Base-by-base conservation (phyloP, 2,329 filamentous ascomycete species). In the Teratosphaeria destructans region DNA sequence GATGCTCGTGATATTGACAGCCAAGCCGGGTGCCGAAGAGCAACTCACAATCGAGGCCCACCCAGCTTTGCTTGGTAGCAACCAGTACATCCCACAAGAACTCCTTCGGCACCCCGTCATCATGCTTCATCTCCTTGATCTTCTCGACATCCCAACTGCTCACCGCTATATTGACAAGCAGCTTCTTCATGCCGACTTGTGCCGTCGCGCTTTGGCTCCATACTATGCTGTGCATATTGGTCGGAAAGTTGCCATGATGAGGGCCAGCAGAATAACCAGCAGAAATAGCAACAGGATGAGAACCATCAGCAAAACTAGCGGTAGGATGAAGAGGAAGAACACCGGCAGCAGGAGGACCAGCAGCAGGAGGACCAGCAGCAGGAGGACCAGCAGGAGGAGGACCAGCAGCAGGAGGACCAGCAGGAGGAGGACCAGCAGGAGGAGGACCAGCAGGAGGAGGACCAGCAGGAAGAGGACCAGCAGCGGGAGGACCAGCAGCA, bases 1-100 rank as follows among this genome's bases (percentile, higher is more conserved):
- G 34, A 49, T 60, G 58, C 39, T 60, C 58, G 54, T 60, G 58
- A 35, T 60, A 60, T 6, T 27, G 11, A 53, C 58, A 60, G 5
- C 26, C 23, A 6, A 23, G 4, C 16, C 32, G 5, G 34, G 23
- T 27, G 53, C 26, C n/a, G 19, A 23, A 34, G 5, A 55, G n/a
- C 37, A 26, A 16, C 5, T 34, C 19, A 4, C 1, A 12, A 11
- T 2, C 37, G 10, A 37, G 3, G 8, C 39, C 32, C 52, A 6
- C 16, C 8, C 11, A 11, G 5, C 12, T 53, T 3, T 23, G 4
- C 53, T 55, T 54, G 19, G n/a, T 11, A 23, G 14, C 29, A n/a
- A 55, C 26, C 14, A n/a, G 35, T 19, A 59, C 10, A 14, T 59
- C 57, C 4, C 26, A 5, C 32, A 55, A 56, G 34, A 59, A 59